Base-by-base conservation (phyloP, 257 asterid genomes). In the Verbena officinalis region DNA sequence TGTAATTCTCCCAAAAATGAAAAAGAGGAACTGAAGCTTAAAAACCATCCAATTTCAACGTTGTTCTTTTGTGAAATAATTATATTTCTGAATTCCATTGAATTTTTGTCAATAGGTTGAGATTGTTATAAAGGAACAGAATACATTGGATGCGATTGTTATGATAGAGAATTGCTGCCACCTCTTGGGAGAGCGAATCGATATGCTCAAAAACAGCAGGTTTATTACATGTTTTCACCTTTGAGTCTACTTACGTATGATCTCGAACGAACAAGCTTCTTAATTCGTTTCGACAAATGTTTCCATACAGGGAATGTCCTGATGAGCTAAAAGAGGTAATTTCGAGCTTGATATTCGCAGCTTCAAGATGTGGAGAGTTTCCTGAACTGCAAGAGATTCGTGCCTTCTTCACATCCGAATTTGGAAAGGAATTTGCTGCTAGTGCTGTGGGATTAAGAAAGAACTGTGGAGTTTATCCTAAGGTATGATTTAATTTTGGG, bases 361-460 rank as follows among this genome's bases (percentile, higher is more conserved):
- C 88, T 31, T 73, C 88, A 11, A 68, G 88, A 52, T 64, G 73
- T 33, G 88, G 88, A 9, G 79, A 69, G 22, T 76, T 82, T 55
- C 84, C 83, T 3, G 84, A 82, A 70, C 80, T 79, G 31, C 84
- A 79, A 61, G 72, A 78, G 73, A 64, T 73, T 60, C 80, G 84
- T 4, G 48, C 22, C 15, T 23, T 76, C 17, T 64, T 78, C 65
- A 59, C 72, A 12, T 75, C 78, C 57, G 56, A 49, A 57, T 82
- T 62, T 27, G 84, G 84, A 15, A 70, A 63, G 45, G 77, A 76
- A 39, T 76, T 82, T 36, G 80, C 74, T 7, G 55, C 55, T 30
- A 55, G 59, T 24, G 80, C 77, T 6, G 76, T 71, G 34, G 82
- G 73, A 50, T 27, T 70, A 48, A 71, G 64, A 60, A 64, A 68